Evolutionary conservation across 164 flowering plant species (phyloP).

Genomic region (Magnolia changhungtana): DNA sequence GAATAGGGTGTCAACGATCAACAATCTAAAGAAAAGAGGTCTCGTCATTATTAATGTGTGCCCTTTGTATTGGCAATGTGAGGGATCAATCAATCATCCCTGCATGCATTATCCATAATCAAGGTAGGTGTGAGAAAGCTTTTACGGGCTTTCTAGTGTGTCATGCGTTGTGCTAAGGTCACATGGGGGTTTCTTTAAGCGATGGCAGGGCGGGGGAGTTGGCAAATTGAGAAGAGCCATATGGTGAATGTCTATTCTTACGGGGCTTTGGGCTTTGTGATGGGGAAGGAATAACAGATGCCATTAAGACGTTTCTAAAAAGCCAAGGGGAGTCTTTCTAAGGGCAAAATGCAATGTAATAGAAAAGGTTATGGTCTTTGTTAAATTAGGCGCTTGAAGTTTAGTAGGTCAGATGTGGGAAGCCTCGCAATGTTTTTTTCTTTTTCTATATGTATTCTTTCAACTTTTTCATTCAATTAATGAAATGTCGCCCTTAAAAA

Average conservation of each 20-base stretch:
- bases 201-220: not conserved
- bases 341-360: not conserved
- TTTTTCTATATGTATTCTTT: too few species aligned
- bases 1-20: not conserved
- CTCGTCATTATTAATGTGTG: not conserved
- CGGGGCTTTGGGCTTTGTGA: not conserved
- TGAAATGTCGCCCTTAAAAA: too few species aligned
- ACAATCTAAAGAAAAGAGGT: not conserved
- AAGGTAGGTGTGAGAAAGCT: not conserved
- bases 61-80: not conserved
- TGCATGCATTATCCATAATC: not conserved
- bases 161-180: not conserved
- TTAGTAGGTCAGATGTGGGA: not conserved
- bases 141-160: not conserved
- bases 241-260: not conserved
- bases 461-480: too few species aligned
- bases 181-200: not conserved
- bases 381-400: not conserved
- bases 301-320: not conserved
- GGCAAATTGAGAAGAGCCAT: not conserved
- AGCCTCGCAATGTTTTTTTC: too few species aligned
- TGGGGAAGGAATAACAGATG: not conserved
- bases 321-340: not conserved
- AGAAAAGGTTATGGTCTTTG: too few species aligned
- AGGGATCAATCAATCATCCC: not conserved